Base-by-base conservation (phyloP, 2,329 filamentous ascomycete genomes). In the Sarocladium kiliense region DNA sequence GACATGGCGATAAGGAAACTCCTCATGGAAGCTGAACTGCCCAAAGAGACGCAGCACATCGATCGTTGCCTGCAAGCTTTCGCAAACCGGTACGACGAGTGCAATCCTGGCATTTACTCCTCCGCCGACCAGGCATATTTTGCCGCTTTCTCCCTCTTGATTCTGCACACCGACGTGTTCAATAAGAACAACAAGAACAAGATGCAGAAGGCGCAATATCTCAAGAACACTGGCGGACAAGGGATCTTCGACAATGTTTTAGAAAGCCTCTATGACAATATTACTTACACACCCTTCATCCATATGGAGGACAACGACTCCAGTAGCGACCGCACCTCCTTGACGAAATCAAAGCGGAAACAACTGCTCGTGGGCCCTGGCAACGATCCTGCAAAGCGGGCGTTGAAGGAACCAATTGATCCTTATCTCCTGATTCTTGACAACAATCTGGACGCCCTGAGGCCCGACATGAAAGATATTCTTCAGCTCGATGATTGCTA, bases 101-200 rank as follows among this genome's bases (percentile, higher is more conserved):
- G 94, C 73, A 99, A 99, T 64, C 94, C 94, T 2, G 93, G 94
- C 37, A 95, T 99, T 58, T 99, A 96, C 71, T 82, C 88, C 23
- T 87, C 86, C 32, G 85, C 91, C 63, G 94, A 97, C 65, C 91
- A 97, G 72, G 92, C 94, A n/a, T 97, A 97, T 69, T 96, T 97
- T 65, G 93, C 97, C 60, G 91, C 93, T 16, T 99, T 99, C 67
- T 97, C 93, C 2, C 85, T 99, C 56, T 82, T 99, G 57, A 97
- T 99, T 62, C 77, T 99, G 32, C 94, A 99, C 64, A 97, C 94
- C 0, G 94, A 99, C 67, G 90, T 96, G n/a, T 97, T 97, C 82
- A 99, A 99, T 77, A 96, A 96, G 73, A 99, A 97, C 76, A 97
- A 97, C 75, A 97, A 97, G 74, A 84, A 94, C 70, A 99, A 99